A percentile compares a stretch with the other conserved stretches of the same genome.
Evolutionary conservation across 768 basidiomycete species (phyloP).

Genomic region (Tubosaeta brunneosetosa): DNA sequence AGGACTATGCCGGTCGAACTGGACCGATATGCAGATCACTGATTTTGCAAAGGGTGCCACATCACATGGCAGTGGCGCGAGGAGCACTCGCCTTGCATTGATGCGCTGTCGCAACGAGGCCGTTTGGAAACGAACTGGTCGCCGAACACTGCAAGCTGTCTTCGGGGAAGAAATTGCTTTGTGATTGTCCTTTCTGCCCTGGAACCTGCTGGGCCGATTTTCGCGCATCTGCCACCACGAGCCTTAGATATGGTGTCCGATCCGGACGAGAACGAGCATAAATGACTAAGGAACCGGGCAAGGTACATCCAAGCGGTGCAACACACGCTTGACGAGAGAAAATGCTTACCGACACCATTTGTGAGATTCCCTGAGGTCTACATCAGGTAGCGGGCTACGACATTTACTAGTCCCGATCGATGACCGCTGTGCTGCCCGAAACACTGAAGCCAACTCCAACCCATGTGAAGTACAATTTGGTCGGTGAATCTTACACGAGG

Average conservation of each 20-base stretch:
- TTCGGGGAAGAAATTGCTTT: slow-evolving; percentile 28
- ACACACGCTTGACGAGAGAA: not conserved
- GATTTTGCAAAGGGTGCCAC: slow-evolving; percentile 30
- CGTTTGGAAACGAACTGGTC: slow-evolving; percentile 29
- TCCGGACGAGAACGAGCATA: slow-evolving; percentile 13
- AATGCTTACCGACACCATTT: slow-evolving; percentile 26
- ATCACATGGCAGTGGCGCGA: slow-evolving; percentile 26
- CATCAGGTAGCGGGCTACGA: slow-evolving; percentile 8
- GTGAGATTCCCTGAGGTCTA: slow-evolving; percentile 15
- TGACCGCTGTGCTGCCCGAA: not conserved
- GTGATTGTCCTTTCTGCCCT: slow-evolving; percentile 22
- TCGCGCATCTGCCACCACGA: not conserved
- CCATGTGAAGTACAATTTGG: slow-evolving; percentile 4
- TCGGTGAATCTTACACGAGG: slow-evolving; percentile 9
- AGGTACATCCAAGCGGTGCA: not conserved
- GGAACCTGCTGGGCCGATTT: slow-evolving; percentile 6
- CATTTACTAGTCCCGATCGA: slow-evolving; percentile 13
- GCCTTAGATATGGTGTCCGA: slow-evolving; percentile 15
- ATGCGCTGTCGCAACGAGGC: slow-evolving; percentile 17
- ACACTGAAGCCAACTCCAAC: slow-evolving; percentile 3
- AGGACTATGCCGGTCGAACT: too few species aligned
- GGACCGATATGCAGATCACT: slow-evolving; percentile 24
- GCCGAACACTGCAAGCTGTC: slow-evolving; percentile 26
- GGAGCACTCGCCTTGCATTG: slow-evolving; percentile 25
- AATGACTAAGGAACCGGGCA: slow-evolving; percentile 25